phyloP scores from a whole-genome alignment of 169 alveolate species.

The Babesia ovis region DNA sequence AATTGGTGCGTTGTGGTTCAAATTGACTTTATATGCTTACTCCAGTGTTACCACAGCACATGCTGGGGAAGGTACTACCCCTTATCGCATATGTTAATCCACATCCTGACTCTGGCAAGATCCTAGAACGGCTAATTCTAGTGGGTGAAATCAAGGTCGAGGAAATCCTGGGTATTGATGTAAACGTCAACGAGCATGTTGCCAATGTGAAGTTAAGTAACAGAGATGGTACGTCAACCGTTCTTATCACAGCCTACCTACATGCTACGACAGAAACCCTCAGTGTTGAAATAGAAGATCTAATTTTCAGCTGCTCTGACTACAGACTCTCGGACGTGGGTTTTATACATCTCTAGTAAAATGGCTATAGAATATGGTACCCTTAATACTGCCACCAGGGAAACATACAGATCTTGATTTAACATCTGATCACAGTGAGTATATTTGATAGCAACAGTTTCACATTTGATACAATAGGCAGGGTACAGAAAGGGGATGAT shows the following conservation, averaged over 20 bases:
- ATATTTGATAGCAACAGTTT: background rate
- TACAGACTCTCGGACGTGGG: conserved; percentile 4
- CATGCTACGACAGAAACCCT: background rate
- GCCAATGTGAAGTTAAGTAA: conserved; percentile 27
- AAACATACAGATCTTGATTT: conserved; percentile 17
- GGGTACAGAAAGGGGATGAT: background rate
- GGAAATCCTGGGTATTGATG: conserved; percentile 11
- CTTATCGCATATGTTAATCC: conserved; percentile 17
- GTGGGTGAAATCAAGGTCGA: conserved; percentile 29
- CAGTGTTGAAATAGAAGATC: conserved; percentile 34
- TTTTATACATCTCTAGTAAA: no score
- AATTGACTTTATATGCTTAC: background rate
- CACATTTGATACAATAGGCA: background rate
- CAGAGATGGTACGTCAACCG: conserved; percentile 19
- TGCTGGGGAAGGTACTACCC: conserved; percentile 23
- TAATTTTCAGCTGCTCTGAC: conserved; percentile 7
- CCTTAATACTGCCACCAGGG: background rate
- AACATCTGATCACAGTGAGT: conserved; percentile 19
- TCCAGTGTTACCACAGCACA: background rate
- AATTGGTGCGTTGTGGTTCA: background rate
- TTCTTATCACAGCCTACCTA: background rate
- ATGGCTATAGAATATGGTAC: conserved; percentile 15
- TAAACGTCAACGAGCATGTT: conserved; percentile 9
- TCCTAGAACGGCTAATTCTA: background rate
- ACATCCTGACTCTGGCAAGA: background rate